phyloP scores from a whole-genome alignment of 345 rosid species.

The Gossypium sturtianum region DNA sequence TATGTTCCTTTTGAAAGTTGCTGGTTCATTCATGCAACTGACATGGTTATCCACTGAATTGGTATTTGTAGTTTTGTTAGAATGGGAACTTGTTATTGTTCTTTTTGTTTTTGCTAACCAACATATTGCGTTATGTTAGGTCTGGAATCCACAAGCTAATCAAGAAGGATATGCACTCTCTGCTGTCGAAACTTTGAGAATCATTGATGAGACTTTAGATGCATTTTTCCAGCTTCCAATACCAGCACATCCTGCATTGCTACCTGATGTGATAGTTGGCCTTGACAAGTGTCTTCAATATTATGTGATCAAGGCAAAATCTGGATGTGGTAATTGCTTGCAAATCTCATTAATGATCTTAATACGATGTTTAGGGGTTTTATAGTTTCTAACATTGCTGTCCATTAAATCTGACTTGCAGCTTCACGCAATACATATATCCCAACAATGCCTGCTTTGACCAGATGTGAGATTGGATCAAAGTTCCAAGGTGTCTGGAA shows the following conservation, averaged over 20 bases:
- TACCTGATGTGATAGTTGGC: slow-evolving; percentile 80
- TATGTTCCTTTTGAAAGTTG: neutral
- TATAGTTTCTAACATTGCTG: neutral
- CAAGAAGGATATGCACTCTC: slow-evolving; percentile 67
- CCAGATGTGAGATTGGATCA: slow-evolving; percentile 69
- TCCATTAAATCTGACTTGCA: slow-evolving; percentile 25
- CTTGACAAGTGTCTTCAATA: slow-evolving; percentile 84
- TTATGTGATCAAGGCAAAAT: slow-evolving; percentile 76
- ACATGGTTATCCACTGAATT: neutral
- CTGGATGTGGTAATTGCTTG: slow-evolving; percentile 72
- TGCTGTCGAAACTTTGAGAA: slow-evolving; percentile 69
- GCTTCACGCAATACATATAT: slow-evolving; percentile 66
- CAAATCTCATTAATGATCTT: neutral
- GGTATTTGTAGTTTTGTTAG: neutral
- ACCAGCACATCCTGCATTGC: slow-evolving; percentile 77
- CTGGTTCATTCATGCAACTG: slow-evolving; percentile 1
- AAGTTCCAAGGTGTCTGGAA: slow-evolving; percentile 89
- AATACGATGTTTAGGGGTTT: slow-evolving; percentile 8
- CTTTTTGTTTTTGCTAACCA: slow-evolving; percentile 13
- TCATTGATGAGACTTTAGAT: slow-evolving; percentile 79
- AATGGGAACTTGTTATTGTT: neutral
- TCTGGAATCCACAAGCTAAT: slow-evolving; percentile 60
- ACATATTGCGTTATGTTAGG: slow-evolving; percentile 31
- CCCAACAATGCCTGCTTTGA: slow-evolving; percentile 91
- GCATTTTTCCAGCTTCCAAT: slow-evolving; percentile 92